Evolutionary conservation across 2,329 filamentous ascomycete genomes (phyloP).

Genomic region (Penicillium sp.): DNA sequence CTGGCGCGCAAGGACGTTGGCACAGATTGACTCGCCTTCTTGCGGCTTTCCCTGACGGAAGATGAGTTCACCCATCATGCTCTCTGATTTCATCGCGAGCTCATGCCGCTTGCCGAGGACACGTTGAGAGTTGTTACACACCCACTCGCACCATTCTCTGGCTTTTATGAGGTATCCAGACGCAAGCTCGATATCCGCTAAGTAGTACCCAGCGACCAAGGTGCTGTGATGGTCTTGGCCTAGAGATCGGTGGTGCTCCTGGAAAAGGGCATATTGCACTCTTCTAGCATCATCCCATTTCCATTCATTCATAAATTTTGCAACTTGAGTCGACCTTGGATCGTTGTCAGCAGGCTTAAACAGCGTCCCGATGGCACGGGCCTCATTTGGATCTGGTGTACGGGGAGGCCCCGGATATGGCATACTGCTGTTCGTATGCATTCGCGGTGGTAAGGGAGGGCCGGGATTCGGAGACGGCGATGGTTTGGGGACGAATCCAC

Average conservation of each 20-base stretch:
- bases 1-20: constrained; percentile 38
- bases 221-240: constrained; percentile 37
- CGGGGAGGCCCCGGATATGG: constrained; percentile 28
- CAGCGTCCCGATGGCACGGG: constrained; percentile 26
- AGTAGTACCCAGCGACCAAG: constrained; percentile 31
- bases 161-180: constrained; percentile 31
- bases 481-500: constrained; percentile 35
- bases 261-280: constrained; percentile 36
- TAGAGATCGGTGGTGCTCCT: constrained; percentile 34
- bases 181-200: constrained; percentile 36
- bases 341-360: constrained; percentile 33
- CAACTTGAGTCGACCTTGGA: constrained; percentile 32
- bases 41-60: constrained; percentile 31
- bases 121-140: constrained; percentile 32
- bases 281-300: constrained; percentile 37
- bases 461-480: constrained; percentile 21
- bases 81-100: constrained; percentile 35
- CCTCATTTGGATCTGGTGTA: constrained; percentile 16
- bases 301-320: constrained; percentile 33
- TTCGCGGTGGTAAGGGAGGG: constrained; percentile 34
- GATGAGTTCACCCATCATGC: constrained; percentile 35
- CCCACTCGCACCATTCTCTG: constrained; percentile 38
- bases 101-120: constrained; percentile 33
- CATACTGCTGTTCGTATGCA: constrained; percentile 35
- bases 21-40: constrained; percentile 36